These are phyloP conservation scores for Epichloe typhina DNA, from an alignment of 2,329 filamentous ascomycete genomes.

Conservation along the genomic window DNA sequence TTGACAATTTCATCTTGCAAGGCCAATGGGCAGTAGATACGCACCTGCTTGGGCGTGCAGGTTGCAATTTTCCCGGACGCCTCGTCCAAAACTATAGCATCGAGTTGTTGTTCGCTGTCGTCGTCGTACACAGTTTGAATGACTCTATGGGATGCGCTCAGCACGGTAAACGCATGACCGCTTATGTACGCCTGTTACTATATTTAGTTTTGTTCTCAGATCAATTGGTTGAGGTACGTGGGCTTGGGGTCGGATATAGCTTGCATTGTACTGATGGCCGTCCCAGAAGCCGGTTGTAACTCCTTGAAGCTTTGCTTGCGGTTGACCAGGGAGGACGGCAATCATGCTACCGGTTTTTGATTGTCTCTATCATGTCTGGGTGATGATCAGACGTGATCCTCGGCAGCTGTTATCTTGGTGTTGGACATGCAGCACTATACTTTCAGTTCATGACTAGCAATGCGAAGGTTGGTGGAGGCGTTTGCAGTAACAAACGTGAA, in stretches of 20 bases:
- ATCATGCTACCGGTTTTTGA: slow-evolving; percentile 43
- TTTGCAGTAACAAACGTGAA: background rate
- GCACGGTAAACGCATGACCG: slow-evolving; percentile 74
- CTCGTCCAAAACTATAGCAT: slow-evolving; percentile 72
- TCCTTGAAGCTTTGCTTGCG: slow-evolving; percentile 65
- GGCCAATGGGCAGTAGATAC: slow-evolving; percentile 66
- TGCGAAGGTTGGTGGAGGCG: background rate
- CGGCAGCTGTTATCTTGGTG: background rate
- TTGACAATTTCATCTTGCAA: slow-evolving; percentile 59
- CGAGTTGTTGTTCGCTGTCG: slow-evolving; percentile 46
- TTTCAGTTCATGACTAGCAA: background rate
- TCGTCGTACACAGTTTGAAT: slow-evolving; percentile 88
- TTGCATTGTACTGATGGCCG: slow-evolving; percentile 57
- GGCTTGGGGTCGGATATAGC: slow-evolving; percentile 12
- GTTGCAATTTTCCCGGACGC: slow-evolving; percentile 73
- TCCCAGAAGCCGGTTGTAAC: slow-evolving; percentile 64
- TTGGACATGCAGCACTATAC: background rate
- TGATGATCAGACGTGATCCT: background rate
- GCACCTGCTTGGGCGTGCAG: slow-evolving; percentile 51
- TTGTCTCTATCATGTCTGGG: slow-evolving; percentile 3
- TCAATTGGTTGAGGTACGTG: background rate
- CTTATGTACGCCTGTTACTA: slow-evolving; percentile 68
- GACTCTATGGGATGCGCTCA: slow-evolving; percentile 59
- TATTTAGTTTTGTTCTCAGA: background rate
- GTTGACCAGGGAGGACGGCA: slow-evolving; percentile 66